A percentile compares a stretch with the other conserved stretches of the same genome.
These are phyloP conservation scores for Musa balbisiana DNA, from an alignment of 202 grass and related monocot genomes.

Conservation along the genomic window DNA sequence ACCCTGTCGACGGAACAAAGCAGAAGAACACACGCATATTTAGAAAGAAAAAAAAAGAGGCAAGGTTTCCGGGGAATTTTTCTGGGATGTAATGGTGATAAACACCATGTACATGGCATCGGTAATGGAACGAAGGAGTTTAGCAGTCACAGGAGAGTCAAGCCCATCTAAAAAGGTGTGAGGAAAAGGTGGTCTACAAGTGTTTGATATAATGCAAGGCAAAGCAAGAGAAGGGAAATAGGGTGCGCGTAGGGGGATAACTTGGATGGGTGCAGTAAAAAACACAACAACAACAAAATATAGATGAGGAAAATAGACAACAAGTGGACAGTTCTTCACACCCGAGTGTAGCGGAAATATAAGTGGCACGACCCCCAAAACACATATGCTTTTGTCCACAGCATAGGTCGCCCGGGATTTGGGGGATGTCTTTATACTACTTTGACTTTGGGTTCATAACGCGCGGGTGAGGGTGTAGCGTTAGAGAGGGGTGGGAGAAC, in stretches of 20 bases:
- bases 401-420: slow-evolving; percentile 56
- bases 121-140: background rate
- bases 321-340: slow-evolving; percentile 27
- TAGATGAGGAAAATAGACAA: slow-evolving; percentile 30
- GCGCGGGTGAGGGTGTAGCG: background rate
- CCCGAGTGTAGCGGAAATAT: slow-evolving; percentile 33
- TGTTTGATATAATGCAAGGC: background rate
- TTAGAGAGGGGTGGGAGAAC: too few relatives aligned
- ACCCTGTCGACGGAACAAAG: too few relatives aligned
- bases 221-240: slow-evolving; percentile 29
- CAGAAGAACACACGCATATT: too few relatives aligned
- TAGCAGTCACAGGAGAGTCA: background rate
- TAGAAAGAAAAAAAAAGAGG: too few relatives aligned
- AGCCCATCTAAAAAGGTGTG: slow-evolving; percentile 64
- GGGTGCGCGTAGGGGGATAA: slow-evolving; percentile 24
- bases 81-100: background rate
- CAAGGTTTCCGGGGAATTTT: too few relatives aligned
- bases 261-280: background rate
- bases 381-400: slow-evolving; percentile 67
- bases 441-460: slow-evolving; percentile 48
- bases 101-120: background rate
- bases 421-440: slow-evolving; percentile 52
- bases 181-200: slow-evolving; percentile 44
- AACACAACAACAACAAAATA: background rate
- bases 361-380: slow-evolving; percentile 36